Conservation (phyloP, 768 basidiomycete species). For the Rhodotorula kratochvilovae region DNA sequence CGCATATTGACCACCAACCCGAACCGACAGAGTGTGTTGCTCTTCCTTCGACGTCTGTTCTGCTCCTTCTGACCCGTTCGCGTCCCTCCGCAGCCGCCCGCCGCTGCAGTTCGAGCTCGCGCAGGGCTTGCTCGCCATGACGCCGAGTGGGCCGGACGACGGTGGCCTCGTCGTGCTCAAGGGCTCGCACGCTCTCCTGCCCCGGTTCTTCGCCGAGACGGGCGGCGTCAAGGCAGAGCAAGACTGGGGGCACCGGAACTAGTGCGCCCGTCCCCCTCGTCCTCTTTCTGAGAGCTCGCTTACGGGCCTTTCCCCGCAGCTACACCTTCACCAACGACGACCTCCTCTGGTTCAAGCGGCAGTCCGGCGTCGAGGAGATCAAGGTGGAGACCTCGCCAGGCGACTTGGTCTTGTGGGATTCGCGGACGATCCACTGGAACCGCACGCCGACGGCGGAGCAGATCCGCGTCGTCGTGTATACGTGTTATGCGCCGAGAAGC, state of each 20-base stretch:
- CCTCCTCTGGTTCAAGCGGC: constrained; percentile 44
- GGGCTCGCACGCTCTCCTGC: constrained; percentile 34
- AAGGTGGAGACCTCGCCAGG: constrained; percentile 45
- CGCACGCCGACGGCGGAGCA: constrained; percentile 12
- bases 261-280: not conserved
- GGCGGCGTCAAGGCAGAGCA: constrained; percentile 12
- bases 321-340: constrained; percentile 39
- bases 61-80: not conserved
- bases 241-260: constrained; percentile 1
- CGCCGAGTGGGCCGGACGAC: constrained; percentile 43
- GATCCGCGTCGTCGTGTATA: constrained; percentile 15
- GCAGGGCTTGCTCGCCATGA: constrained; percentile 41
- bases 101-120: constrained; percentile 16
- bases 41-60: not conserved
- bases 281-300: not conserved
- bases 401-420: constrained; percentile 47
- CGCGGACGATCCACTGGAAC: constrained; percentile 19
- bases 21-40: not conserved
- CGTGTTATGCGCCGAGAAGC: constrained; percentile 6
- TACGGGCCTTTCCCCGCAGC: not conserved
- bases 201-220: constrained; percentile 31
- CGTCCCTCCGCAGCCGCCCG: not conserved
- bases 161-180: constrained; percentile 43
- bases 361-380: constrained; percentile 42
- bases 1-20: constrained; percentile 40